phyloP scores from a whole-genome alignment of 2,329 filamentous ascomycete genomes.

The Aaosphaeria pasadenensis region DNA sequence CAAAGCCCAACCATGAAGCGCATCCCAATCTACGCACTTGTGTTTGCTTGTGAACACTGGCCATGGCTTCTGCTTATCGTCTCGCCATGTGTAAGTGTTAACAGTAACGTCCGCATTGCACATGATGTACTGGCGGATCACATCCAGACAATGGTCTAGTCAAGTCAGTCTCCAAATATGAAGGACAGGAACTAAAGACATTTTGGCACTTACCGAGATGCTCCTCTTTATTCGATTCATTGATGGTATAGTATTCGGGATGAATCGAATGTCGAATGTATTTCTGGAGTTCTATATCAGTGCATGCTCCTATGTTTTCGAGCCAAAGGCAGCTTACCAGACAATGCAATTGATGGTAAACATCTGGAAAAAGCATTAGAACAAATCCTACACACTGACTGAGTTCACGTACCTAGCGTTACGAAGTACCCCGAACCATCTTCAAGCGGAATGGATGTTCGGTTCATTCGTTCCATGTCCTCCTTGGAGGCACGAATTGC shows the following conservation, averaged over 20 bases:
- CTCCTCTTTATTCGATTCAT: not conserved
- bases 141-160: not conserved
- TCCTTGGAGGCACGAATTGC: not conserved
- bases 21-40: not conserved
- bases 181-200: too few relatives aligned
- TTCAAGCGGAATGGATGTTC: not conserved
- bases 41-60: not conserved
- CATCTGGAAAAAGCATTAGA: not conserved
- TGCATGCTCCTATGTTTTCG: too few relatives aligned
- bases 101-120: not conserved
- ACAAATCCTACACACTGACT: too few relatives aligned
- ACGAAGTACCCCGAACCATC: not conserved
- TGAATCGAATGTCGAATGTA: not conserved
- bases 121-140: not conserved
- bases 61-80: not conserved
- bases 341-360: not conserved
- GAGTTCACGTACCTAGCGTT: not conserved
- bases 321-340: not conserved
- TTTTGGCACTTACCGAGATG: not conserved
- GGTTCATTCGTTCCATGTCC: not conserved
- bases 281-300: not conserved
- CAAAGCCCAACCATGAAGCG: not conserved
- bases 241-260: not conserved
- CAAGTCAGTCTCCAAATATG: too few relatives aligned
- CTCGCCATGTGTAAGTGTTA: not conserved